Percentiles rank a stretch among this genome's conserved stretches.
Evolutionary conservation across 2,329 filamentous ascomycete genomes (phyloP).

Genomic region (Sclerotiophoma versabilis): DNA sequence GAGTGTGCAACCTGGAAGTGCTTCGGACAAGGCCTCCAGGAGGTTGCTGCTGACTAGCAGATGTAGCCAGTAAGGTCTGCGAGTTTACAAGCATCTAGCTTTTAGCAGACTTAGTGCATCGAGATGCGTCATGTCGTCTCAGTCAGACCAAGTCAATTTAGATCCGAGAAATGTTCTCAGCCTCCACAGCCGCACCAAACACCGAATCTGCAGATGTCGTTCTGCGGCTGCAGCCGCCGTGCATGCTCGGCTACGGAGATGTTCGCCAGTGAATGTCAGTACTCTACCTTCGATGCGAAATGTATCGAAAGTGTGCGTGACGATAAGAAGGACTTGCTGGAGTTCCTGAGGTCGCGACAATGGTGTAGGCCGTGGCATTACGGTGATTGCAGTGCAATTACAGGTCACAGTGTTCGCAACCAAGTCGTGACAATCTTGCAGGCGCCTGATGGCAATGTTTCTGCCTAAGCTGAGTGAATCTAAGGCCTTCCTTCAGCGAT

Average conservation of each 20-base stretch:
- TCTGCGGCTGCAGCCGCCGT: not conserved
- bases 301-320: not conserved
- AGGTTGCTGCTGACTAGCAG: not conserved
- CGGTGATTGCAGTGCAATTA: no score
- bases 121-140: slow-evolving; percentile 2
- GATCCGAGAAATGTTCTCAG: not conserved
- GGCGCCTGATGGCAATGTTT: not conserved
- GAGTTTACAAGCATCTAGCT: not conserved
- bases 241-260: not conserved
- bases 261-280: not conserved
- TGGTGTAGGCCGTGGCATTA: not conserved
- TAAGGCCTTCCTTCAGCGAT: not conserved
- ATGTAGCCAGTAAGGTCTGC: not conserved
- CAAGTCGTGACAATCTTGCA: not conserved
- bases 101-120: not conserved
- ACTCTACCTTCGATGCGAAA: not conserved
- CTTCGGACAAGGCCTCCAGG: not conserved
- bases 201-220: no score
- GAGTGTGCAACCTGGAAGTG: not conserved
- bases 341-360: not conserved
- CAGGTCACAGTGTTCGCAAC: no score
- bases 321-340: not conserved
- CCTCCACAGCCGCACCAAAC: not conserved
- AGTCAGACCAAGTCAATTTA: slow-evolving; percentile 3
- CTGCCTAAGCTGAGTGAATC: slow-evolving; percentile 1